Percentiles rank a stretch among this genome's conserved stretches.
These are phyloP conservation scores for Capronia americana DNA, from an alignment of 2,329 filamentous ascomycete species.

Conservation along the genomic window DNA sequence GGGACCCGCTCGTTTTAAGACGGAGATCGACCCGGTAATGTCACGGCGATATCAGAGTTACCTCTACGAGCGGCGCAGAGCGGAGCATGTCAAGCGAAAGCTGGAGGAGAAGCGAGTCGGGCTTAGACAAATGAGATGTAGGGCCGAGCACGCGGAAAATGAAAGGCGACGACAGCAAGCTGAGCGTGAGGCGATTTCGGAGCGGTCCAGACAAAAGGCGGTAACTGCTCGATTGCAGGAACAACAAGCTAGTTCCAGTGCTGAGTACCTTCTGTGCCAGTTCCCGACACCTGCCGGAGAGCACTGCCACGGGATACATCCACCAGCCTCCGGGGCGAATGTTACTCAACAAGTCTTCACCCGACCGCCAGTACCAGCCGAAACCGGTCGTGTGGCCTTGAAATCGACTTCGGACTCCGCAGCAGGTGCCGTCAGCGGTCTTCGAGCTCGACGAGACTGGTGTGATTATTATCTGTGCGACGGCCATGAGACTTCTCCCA, in stretches of 20 bases:
- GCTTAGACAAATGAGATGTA: not conserved
- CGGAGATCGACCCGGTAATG: slow-evolving; percentile 16
- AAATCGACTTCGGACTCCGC: not conserved
- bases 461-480: not conserved
- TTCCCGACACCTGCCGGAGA: not conserved
- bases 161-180: not conserved
- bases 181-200: not conserved
- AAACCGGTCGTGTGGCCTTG: not conserved
- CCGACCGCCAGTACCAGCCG: not conserved
- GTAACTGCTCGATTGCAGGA: not conserved
- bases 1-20: slow-evolving; percentile 5
- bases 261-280: not conserved
- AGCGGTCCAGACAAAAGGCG: not conserved
- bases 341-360: not conserved
- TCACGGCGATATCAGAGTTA: slow-evolving; percentile 2
- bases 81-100: slow-evolving; percentile 5
- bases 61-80: not conserved
- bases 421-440: not conserved
- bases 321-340: not conserved
- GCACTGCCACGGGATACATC: not conserved
- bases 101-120: slow-evolving; percentile 3
- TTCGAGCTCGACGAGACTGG: not conserved
- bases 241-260: not conserved
- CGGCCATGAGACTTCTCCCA: not conserved
- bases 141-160: not conserved